A percentile compares a stretch with the other conserved stretches of the same genome.
phyloP scores from a whole-genome alignment of 805 yeast species.

The Candida tallmaniae region DNA sequence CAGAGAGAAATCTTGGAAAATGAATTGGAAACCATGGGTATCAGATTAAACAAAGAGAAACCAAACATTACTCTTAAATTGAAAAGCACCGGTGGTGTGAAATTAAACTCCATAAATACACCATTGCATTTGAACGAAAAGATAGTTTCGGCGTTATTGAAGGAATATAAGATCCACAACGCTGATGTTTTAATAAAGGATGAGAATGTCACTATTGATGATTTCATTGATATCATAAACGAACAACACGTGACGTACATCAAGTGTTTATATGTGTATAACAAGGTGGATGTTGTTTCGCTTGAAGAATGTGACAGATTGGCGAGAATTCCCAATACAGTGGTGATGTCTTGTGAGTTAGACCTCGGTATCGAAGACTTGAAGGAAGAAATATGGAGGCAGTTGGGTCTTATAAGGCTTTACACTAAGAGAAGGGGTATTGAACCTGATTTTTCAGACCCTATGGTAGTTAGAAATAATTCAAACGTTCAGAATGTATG shows the following conservation, averaged over 20 bases:
- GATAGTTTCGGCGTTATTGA: slow-evolving; percentile 67
- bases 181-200: slow-evolving; percentile 92
- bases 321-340: slow-evolving; percentile 90
- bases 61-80: slow-evolving; percentile 78
- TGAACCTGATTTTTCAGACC: slow-evolving; percentile 77
- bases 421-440: slow-evolving; percentile 87
- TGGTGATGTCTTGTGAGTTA: slow-evolving; percentile 88
- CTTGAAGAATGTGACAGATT: slow-evolving; percentile 89
- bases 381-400: slow-evolving; percentile 90
- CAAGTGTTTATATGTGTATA: slow-evolving; percentile 89
- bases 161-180: slow-evolving; percentile 86
- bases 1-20: slow-evolving; percentile 83
- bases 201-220: slow-evolving; percentile 86
- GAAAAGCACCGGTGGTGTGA: slow-evolving; percentile 90
- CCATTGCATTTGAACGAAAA: slow-evolving; percentile 80
- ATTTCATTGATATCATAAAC: slow-evolving; percentile 84
- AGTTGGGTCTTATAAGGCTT: slow-evolving; percentile 71
- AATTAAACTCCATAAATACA: slow-evolving; percentile 74
- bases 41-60: slow-evolving; percentile 72
- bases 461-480: slow-evolving; percentile 80
- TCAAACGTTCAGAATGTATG: slow-evolving; percentile 84
- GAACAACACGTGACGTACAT: slow-evolving; percentile 83
- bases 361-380: slow-evolving; percentile 84
- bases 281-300: slow-evolving; percentile 93
- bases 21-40: slow-evolving; percentile 92